These are phyloP conservation scores for Xerophyta viscosa DNA, from an alignment of 106 monocot species.

Conservation along the genomic window DNA sequence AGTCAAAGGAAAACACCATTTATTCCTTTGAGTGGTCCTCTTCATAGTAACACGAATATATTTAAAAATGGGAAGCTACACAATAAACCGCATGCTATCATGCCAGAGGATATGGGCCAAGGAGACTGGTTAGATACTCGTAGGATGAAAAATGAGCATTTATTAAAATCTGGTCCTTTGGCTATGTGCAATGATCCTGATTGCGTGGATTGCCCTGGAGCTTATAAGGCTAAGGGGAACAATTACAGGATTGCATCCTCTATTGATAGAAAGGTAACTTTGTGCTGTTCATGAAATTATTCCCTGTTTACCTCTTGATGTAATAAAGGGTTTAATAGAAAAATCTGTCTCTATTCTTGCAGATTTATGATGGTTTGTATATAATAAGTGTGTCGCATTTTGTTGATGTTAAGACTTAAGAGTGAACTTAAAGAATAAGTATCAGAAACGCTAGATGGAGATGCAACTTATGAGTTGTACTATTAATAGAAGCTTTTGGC, in stretches of 20 bases:
- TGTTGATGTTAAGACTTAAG: too few species aligned
- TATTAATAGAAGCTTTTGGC: too few species aligned
- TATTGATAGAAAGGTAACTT: slow-evolving; percentile 2
- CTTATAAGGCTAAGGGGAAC: slow-evolving; percentile 4
- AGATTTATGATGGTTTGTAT: too few species aligned
- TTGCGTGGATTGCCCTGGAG: slow-evolving; percentile 3
- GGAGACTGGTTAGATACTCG: slow-evolving; percentile 2
- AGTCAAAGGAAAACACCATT: slow-evolving; percentile 14
- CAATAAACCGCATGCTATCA: slow-evolving; percentile 1
- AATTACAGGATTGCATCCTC: background rate
- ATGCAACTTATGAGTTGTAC: too few species aligned
- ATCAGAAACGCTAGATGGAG: too few species aligned
- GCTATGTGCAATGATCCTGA: slow-evolving; percentile 9
- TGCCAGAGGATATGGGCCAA: background rate
- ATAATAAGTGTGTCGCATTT: too few species aligned
- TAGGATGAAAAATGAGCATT: background rate
- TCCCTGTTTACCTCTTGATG: too few species aligned
- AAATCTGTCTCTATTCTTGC: background rate
- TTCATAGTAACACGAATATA: slow-evolving; percentile 9
- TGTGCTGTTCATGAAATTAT: too few species aligned
- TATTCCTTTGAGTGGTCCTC: slow-evolving; percentile 12
- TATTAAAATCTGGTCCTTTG: slow-evolving; percentile 8
- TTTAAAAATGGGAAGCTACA: slow-evolving; percentile 10
- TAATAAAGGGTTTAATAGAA: background rate
- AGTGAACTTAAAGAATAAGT: too few species aligned